These are phyloP conservation scores for Naganishia albida DNA, from an alignment of 1,284 basidiomycete genomes.

Conservation along the genomic window DNA sequence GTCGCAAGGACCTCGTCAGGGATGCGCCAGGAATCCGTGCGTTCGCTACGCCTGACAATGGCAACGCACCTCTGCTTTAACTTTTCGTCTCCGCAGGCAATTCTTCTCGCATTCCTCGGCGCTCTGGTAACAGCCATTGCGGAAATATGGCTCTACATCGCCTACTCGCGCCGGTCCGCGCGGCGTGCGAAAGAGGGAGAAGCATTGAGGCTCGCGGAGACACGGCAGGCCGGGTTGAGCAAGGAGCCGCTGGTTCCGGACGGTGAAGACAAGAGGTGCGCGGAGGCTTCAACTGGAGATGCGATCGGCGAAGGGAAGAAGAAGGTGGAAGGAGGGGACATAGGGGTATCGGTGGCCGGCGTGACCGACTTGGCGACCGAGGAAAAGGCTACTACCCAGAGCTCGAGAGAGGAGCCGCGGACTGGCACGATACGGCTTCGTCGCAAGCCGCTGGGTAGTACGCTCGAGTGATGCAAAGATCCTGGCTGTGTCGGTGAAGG, in stretches of 20 bases:
- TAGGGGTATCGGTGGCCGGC: too few relatives aligned
- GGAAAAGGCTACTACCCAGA: too few relatives aligned
- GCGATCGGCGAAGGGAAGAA: too few relatives aligned
- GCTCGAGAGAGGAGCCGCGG: background rate
- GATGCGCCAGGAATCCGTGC: conserved; percentile 24
- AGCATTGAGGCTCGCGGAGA: conserved; percentile 9
- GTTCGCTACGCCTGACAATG: background rate
- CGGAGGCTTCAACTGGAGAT: background rate
- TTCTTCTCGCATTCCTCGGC: conserved; percentile 24
- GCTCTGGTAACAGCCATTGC: conserved; percentile 27
- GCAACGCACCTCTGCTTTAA: background rate
- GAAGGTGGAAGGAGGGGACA: too few relatives aligned
- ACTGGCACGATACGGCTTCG: background rate
- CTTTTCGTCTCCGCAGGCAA: conserved; percentile 1
- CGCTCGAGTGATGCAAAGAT: background rate
- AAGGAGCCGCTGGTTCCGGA: background rate
- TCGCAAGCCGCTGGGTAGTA: background rate
- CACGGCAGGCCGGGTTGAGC: conserved; percentile 4
- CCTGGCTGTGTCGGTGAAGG: too few relatives aligned
- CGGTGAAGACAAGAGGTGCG: background rate
- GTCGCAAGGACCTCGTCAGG: conserved; percentile 30
- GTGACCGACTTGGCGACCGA: too few relatives aligned
- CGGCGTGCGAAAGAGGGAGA: conserved; percentile 1
- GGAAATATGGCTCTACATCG: conserved; percentile 30
- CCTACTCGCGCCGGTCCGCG: conserved; percentile 5